phyloP scores from a whole-genome alignment of 192 early-diverging fungal species.

The Blastocladiella britannica region DNA sequence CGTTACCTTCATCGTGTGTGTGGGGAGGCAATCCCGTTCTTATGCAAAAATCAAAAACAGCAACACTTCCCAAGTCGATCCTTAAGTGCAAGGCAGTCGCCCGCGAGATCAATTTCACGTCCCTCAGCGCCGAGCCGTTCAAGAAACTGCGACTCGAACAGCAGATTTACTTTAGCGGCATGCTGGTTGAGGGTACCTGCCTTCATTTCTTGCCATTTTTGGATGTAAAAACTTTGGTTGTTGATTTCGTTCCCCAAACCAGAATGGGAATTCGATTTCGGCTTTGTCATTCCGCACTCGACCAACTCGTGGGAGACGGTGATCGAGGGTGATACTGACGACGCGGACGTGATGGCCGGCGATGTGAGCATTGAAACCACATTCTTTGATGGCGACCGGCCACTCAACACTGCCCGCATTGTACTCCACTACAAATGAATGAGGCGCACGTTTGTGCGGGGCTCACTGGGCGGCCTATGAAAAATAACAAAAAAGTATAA shows the following conservation, averaged over 20 bases:
- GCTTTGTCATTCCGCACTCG: slow-evolving; percentile 9
- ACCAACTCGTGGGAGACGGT: slow-evolving; percentile 11
- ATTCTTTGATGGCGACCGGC: neutral
- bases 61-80: too few relatives aligned
- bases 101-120: slow-evolving; percentile 10
- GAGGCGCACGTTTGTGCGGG: too few relatives aligned
- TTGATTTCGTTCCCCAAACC: slow-evolving; percentile 1
- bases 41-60: too few relatives aligned
- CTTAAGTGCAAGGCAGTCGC: slow-evolving; percentile 5
- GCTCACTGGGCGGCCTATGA: too few relatives aligned
- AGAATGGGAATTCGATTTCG: slow-evolving; percentile 10
- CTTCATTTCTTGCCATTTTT: slow-evolving; percentile 4
- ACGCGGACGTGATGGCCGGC: neutral
- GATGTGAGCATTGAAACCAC: neutral
- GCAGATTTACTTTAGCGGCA: neutral
- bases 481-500: too few relatives aligned
- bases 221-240: slow-evolving; percentile 1
- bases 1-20: too few relatives aligned
- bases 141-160: neutral
- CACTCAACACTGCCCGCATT: neutral
- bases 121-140: neutral
- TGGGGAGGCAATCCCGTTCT: too few relatives aligned
- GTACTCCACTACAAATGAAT: too few relatives aligned
- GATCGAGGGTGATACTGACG: slow-evolving; percentile 3
- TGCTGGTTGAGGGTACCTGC: neutral